phyloP scores from a whole-genome alignment of 306 rosid genomes.

The Crataegus laevigata region DNA sequence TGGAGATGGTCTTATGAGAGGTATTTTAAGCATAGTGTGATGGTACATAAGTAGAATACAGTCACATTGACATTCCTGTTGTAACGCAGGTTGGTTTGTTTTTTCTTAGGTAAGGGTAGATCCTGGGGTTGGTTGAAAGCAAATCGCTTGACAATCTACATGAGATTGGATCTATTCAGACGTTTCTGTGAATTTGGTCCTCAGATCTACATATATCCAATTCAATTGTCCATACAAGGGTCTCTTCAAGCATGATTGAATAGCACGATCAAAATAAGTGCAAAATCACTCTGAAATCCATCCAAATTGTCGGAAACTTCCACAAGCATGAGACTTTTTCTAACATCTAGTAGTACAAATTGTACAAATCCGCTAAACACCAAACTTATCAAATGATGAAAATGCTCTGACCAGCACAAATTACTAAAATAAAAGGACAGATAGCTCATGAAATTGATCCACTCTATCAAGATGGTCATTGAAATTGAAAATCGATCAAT shows the following conservation, averaged over 20 bases:
- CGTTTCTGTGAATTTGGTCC: neutral
- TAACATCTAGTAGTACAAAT: neutral
- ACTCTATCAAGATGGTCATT: rapidly evolving
- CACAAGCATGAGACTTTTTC: neutral
- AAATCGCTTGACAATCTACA: neutral
- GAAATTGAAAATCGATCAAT: no score
- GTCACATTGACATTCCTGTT: no score
- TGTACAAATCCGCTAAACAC: neutral
- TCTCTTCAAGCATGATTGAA: conserved; percentile 4
- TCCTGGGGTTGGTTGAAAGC: neutral
- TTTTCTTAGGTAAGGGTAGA: neutral
- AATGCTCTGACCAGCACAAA: no score
- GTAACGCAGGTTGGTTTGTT: no score
- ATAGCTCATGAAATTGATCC: no score
- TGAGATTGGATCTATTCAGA: neutral
- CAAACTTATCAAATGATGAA: neutral
- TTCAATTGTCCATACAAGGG: neutral
- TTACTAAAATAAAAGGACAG: neutral
- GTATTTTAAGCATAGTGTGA: no score
- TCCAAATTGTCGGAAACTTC: neutral
- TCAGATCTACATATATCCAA: neutral
- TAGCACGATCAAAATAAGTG: conserved; percentile 7
- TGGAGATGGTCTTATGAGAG: no score
- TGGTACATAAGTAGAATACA: no score
- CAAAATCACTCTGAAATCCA: neutral